Percentiles rank a stretch among this genome's conserved stretches.
phyloP scores from a whole-genome alignment of 306 rosid species.

The Echinosophora koreensis region DNA sequence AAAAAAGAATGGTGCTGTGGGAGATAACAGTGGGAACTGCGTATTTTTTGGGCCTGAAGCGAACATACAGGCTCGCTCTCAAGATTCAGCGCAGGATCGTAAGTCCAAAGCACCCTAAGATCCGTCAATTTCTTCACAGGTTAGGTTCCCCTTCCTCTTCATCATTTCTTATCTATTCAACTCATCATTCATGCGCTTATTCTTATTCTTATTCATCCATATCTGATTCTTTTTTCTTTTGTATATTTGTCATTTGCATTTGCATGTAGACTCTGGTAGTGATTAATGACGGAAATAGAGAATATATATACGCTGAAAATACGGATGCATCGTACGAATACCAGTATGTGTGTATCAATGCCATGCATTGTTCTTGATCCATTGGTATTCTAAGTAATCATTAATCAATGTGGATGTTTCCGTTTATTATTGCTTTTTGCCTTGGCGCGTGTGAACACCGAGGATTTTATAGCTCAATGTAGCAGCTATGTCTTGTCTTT shows the following conservation, averaged over 20 bases:
- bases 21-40: constrained; percentile 95
- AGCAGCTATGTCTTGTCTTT: neutral
- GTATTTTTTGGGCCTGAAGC: constrained; percentile 86
- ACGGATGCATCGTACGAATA: no score
- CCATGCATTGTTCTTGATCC: no score
- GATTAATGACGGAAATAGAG: no score
- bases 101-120: constrained; percentile 64
- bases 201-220: neutral
- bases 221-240: no score
- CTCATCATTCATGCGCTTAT: no score
- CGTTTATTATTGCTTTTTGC: neutral
- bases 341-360: no score
- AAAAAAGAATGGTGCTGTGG: constrained; percentile 80
- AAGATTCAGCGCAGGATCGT: constrained; percentile 81
- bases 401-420: neutral
- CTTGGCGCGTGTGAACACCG: no score
- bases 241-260: no score
- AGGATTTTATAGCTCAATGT: neutral
- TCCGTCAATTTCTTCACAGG: constrained; percentile 81
- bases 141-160: constrained; percentile 13
- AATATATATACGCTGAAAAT: no score
- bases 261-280: no score
- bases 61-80: constrained; percentile 78
- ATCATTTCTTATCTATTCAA: neutral
- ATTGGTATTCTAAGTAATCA: neutral